These are phyloP conservation scores for Epichloe elymi DNA, from an alignment of 2,329 filamentous ascomycete species.

Conservation along the genomic window DNA sequence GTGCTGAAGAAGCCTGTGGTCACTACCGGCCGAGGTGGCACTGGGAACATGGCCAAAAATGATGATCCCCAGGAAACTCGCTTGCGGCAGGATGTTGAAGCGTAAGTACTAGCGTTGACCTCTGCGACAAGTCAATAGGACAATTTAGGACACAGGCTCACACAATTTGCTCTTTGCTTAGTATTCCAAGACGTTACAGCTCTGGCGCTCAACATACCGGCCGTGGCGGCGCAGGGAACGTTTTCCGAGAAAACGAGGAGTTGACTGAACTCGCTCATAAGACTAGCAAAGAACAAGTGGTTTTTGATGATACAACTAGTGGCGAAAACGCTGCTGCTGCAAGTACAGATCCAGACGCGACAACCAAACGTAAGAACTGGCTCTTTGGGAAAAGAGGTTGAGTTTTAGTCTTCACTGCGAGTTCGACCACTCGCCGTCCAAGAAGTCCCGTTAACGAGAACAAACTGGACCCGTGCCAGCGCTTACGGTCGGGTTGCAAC, in stretches of 20 bases:
- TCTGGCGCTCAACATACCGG: slow-evolving; percentile 52
- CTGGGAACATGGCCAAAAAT: slow-evolving; percentile 72
- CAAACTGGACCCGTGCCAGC: neutral
- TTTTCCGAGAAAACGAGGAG: slow-evolving; percentile 38
- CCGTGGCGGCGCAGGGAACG: slow-evolving; percentile 63
- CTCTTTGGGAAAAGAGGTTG: slow-evolving; percentile 36
- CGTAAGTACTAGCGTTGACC: slow-evolving; percentile 30
- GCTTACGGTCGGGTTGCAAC: too few relatives aligned
- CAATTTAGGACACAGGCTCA: neutral
- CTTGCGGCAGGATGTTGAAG: slow-evolving; percentile 69
- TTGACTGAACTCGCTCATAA: slow-evolving; percentile 18
- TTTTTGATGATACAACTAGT: slow-evolving; percentile 16
- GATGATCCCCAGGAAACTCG: slow-evolving; percentile 63
- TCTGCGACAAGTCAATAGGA: too few relatives aligned
- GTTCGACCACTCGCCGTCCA: neutral
- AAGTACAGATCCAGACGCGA: slow-evolving; percentile 8
- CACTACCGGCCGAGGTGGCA: slow-evolving; percentile 80
- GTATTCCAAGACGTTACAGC: slow-evolving; percentile 41
- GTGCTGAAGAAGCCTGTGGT: slow-evolving; percentile 72
- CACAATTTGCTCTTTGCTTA: slow-evolving; percentile 12
- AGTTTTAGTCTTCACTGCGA: slow-evolving; percentile 8
- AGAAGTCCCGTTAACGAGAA: neutral
- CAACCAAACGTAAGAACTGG: slow-evolving; percentile 34
- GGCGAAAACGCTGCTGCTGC: neutral
- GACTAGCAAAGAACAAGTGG: slow-evolving; percentile 19